A percentile compares a stretch with the other conserved stretches of the same genome.
phyloP scores from a whole-genome alignment of 371 early-diverging fungal species.

The Catenaria anguillulae region DNA sequence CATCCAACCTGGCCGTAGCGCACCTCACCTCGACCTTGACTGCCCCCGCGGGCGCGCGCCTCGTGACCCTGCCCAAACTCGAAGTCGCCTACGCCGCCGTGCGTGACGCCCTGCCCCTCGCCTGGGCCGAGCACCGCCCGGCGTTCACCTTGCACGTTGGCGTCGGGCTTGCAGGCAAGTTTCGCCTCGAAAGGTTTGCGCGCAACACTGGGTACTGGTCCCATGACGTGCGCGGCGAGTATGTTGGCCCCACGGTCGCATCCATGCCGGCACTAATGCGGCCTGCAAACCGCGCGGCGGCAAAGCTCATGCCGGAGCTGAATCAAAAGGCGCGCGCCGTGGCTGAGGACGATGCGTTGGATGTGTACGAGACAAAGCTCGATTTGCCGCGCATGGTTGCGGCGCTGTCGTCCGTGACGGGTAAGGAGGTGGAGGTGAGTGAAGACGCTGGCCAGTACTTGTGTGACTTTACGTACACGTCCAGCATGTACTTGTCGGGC shows the following conservation, averaged over 20 bases:
- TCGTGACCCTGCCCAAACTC: background rate
- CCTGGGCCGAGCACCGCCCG: background rate
- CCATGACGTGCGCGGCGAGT: background rate
- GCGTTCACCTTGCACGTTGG: background rate
- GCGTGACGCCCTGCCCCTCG: background rate
- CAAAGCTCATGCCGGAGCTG: too few species aligned
- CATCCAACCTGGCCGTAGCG: background rate
- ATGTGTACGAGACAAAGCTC: constrained; percentile 6
- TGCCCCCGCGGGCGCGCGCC: background rate
- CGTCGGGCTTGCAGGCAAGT: background rate
- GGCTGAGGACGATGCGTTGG: background rate
- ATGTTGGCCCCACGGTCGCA: background rate
- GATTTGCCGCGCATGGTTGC: background rate
- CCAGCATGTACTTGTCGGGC: too few species aligned
- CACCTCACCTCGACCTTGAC: background rate
- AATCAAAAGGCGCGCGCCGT: background rate
- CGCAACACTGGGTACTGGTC: background rate
- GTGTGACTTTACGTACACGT: constrained; percentile 6
- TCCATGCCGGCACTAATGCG: too few species aligned
- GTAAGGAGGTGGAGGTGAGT: background rate
- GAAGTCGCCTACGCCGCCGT: constrained; percentile 4
- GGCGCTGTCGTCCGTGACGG: background rate
- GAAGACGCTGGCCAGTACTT: constrained; percentile 5
- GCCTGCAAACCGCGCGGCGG: too few species aligned
- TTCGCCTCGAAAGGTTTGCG: background rate